Evolutionary conservation across 1,284 basidiomycete species (phyloP), one percentile per base, ranked within the genome.

Genomic region (Puccinia horiana): DNA sequence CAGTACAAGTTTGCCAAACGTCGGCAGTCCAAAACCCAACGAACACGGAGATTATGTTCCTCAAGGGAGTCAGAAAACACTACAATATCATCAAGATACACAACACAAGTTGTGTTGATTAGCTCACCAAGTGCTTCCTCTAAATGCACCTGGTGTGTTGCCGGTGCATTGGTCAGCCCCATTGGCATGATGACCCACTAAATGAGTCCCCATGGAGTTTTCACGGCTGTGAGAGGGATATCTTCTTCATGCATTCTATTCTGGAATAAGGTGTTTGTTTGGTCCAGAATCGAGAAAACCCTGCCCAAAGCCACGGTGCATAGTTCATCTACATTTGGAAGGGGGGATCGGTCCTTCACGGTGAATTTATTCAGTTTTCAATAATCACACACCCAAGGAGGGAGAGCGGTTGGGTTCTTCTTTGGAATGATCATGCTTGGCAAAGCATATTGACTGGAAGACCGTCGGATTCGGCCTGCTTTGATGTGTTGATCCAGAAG

Each of bases 141-240:
- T 14, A 84, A 47, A 2, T 65, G 72, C 0, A n/a, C 49, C 42
- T 83, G 83, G 35, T 88, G 87, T 0, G 86, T 87, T 0, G 88
- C 84, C 0, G 88, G 88, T 0, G 88, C 84, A 76, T 89, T 89
- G 3, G 84, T 81, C 23, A 86, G 83, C 0, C 88, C 88, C 83
- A 87, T 86, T 0, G 88, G 88, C 88, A 89, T 89, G 0, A 89
- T 88, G 0, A 84, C 16, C 88, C 88, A 89, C 79, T 89, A 87
- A 58, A 87, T 89, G 0, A 88, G 83, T 0, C 88, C 88, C 32
- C 86, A 86, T 0, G 87, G 88, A 0, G 88, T 89, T 1, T 77
- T 83, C 0, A 89, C 86, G 0, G 88, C 89, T 0, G 88, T 89
- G 26, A 86, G 85, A 11, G 85, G 82, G 0, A 88, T 84, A 75